phyloP scores from a whole-genome alignment of 148 eudicot genomes.

The Cornus florida region DNA sequence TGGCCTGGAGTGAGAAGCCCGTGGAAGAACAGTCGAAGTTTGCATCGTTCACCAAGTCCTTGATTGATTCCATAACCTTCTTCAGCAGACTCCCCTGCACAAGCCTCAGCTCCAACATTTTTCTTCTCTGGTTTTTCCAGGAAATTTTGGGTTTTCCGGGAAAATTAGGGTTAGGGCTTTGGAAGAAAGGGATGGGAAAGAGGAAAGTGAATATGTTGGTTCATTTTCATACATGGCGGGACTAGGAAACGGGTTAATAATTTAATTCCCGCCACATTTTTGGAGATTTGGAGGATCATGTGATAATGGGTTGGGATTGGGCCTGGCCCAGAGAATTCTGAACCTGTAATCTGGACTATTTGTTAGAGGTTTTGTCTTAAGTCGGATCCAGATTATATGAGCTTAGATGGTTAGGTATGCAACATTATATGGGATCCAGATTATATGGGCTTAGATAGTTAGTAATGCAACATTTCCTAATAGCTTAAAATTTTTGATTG shows the following conservation, averaged over 20 bases:
- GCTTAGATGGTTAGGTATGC: too few relatives aligned
- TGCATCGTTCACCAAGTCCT: slow-evolving; percentile 73
- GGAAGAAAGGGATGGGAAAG: slow-evolving; percentile 3
- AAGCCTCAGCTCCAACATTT: slow-evolving; percentile 68
- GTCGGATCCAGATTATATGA: too few relatives aligned
- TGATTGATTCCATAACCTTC: slow-evolving; percentile 70
- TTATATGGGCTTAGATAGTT: too few relatives aligned
- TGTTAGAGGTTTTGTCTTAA: too few relatives aligned
- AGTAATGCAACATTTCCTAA: too few relatives aligned
- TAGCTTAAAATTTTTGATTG: too few relatives aligned
- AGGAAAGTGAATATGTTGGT: background rate
- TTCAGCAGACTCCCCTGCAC: slow-evolving; percentile 76
- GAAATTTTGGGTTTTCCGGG: slow-evolving; percentile 15
- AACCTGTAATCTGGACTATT: too few relatives aligned
- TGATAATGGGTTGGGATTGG: background rate
- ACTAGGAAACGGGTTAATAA: background rate
- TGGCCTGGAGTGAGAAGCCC: slow-evolving; percentile 80
- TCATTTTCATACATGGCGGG: background rate
- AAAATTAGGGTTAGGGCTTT: slow-evolving; percentile 8
- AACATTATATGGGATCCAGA: too few relatives aligned
- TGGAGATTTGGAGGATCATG: background rate
- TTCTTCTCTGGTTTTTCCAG: slow-evolving; percentile 18
- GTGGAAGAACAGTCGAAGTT: slow-evolving; percentile 80
- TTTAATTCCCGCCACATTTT: background rate
- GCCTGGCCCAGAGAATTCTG: background rate